These are phyloP conservation scores for Aspergillus sp. DNA, from an alignment of 2,329 filamentous ascomycete genomes.

Conservation along the genomic window DNA sequence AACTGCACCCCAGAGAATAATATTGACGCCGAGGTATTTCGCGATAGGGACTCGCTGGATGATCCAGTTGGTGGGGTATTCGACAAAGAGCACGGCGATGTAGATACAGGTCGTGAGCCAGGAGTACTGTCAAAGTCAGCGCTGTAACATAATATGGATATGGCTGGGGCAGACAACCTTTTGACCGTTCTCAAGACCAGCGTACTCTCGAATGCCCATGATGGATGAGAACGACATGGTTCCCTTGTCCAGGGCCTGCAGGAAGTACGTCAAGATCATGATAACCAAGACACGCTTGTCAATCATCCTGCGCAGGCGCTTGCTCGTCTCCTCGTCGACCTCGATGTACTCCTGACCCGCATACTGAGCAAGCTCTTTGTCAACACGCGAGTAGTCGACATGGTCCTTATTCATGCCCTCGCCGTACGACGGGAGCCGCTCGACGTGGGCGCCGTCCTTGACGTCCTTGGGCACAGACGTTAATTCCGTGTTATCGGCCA, in stretches of 20 bases:
- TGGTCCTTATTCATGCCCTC: conserved; percentile 52
- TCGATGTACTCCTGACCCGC: conserved; percentile 56
- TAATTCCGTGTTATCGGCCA: conserved; percentile 9
- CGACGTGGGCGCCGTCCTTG: conserved; percentile 45
- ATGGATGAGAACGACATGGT: conserved; percentile 44
- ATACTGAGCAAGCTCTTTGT: conserved; percentile 71
- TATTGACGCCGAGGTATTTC: conserved; percentile 65
- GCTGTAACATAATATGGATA: neutral
- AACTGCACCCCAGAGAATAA: conserved; percentile 63
- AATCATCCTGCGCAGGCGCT: conserved; percentile 62
- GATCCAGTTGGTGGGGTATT: conserved; percentile 69
- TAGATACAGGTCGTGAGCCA: conserved; percentile 77
- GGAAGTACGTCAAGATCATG: conserved; percentile 73
- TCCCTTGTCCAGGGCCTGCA: conserved; percentile 54
- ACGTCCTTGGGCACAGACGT: neutral
- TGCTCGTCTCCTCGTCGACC: conserved; percentile 61
- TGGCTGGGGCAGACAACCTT: conserved; percentile 28
- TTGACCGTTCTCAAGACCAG: conserved; percentile 38
- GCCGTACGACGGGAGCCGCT: conserved; percentile 48
- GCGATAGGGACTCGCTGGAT: conserved; percentile 65
- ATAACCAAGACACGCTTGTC: conserved; percentile 66
- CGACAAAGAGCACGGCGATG: conserved; percentile 67
- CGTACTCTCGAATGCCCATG: conserved; percentile 47
- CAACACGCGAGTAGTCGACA: conserved; percentile 61
- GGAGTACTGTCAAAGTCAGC: conserved; percentile 51